phyloP scores from a whole-genome alignment of 2,329 filamentous ascomycete species.

The Ceratocystis lukuohia region DNA sequence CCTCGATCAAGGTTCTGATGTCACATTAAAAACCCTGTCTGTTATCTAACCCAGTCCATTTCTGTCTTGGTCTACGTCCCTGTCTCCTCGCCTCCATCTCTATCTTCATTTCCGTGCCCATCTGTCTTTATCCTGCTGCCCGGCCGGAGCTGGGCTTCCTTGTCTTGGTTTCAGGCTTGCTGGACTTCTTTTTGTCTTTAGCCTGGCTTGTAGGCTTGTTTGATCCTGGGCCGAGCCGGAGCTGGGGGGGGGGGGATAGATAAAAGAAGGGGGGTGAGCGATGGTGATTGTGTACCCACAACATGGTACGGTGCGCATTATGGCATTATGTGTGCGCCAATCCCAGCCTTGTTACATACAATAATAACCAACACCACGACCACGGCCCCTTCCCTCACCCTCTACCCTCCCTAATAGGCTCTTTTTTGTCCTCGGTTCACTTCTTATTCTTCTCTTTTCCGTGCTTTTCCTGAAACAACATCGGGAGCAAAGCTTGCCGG shows the following conservation, averaged over 20 bases:
- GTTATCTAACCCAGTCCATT: neutral
- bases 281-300: neutral
- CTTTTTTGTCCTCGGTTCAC: neutral
- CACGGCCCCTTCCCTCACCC: neutral
- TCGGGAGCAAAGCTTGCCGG: neutral
- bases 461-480: constrained; percentile 1
- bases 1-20: neutral
- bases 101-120: too few species aligned
- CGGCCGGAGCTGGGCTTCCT: neutral
- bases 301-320: neutral
- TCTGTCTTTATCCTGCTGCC: neutral
- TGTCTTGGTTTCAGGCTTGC: neutral
- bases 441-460: neutral
- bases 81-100: too few species aligned
- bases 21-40: neutral
- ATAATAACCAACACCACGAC: neutral
- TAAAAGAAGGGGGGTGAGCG: neutral
- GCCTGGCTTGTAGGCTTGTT: too few species aligned
- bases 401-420: neutral
- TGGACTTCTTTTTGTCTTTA: too few species aligned
- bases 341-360: too few species aligned
- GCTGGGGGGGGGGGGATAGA: neutral
- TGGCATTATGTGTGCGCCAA: too few species aligned
- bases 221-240: too few species aligned
- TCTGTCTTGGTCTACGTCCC: neutral